These are phyloP conservation scores for Phytophthora sp. DNA, from an alignment of 352 stramenopile genomes.

Conservation along the genomic window DNA sequence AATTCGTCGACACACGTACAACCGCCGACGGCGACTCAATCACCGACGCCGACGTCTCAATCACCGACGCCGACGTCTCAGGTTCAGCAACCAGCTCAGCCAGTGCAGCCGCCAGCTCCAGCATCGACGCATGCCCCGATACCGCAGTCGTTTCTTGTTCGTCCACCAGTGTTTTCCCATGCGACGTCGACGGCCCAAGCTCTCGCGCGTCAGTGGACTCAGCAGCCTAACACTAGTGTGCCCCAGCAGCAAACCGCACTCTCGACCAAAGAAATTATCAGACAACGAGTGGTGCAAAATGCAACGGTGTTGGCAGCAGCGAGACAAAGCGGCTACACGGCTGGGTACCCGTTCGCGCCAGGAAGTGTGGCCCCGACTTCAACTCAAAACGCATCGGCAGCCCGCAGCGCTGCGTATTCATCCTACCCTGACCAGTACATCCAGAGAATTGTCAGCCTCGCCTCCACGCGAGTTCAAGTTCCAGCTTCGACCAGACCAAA, in stretches of 20 bases:
- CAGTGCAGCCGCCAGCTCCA: background rate
- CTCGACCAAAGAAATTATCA: constrained; percentile 14
- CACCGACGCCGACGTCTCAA: background rate
- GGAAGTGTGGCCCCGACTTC: background rate
- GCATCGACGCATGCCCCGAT: background rate
- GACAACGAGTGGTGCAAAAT: constrained; percentile 24
- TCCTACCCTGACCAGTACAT: constrained; percentile 14
- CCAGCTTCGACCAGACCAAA: background rate
- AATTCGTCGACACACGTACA: background rate
- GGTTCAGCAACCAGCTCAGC: background rate
- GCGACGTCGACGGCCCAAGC: background rate
- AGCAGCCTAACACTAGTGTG: background rate
- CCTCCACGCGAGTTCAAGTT: constrained; percentile 6
- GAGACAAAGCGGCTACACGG: constrained; percentile 17
- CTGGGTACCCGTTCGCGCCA: too few relatives aligned
- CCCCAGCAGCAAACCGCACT: background rate
- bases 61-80: background rate
- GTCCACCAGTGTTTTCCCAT: constrained; percentile 2
- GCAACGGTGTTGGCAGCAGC: too few relatives aligned
- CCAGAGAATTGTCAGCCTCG: constrained; percentile 8
- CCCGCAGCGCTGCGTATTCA: background rate
- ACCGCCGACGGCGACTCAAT: background rate
- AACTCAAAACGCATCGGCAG: background rate
- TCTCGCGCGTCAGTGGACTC: constrained; percentile 21
- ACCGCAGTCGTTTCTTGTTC: constrained; percentile 13